Evolutionary conservation across 2,329 filamentous ascomycete genomes (phyloP), one percentile per base, ranked within the genome.

Genomic region (Talaromyces sp.): DNA sequence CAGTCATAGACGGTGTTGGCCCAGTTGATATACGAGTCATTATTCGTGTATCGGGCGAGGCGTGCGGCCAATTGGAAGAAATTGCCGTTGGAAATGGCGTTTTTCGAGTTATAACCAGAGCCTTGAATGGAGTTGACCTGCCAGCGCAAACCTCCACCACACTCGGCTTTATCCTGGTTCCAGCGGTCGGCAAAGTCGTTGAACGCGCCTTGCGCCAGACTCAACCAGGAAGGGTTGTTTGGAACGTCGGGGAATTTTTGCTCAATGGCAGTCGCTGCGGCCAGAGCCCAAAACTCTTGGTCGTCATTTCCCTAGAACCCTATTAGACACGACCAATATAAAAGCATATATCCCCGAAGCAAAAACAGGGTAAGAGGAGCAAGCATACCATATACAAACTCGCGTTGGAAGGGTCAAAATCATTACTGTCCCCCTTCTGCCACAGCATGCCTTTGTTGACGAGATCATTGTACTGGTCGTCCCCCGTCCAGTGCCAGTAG

Each of bases 401-500:
- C 29, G 55, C 59, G 50, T 79, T 78, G 4, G 81, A 79, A 11
- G 90, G 88, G 87, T 93, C 91, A 70, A 89, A 93, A 70, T 93
- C 87, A 56, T 84, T 78, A 67, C 87, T 80, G 2, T 84, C 82
- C 55, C 90, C 90, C 46, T 86, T 83, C 73, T 95, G 90, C 70
- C 84, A 85, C 35, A 91, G 79, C 62, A 96, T 78, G 5, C 83
- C 90, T 64, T 89, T 80, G 31, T 80, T 81, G 10, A 85, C 83
- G 49, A 89, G 76, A 17, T 86, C 77, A 70, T 91, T 91, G 77
- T 89, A 92, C 49, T 81, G 80, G 4, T 81, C 76, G 70, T 93
- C 89, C 13, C 85, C 86, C 0, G 89, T 92, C 70, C 90, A 89
- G 70, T 88, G 89, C 89, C 89, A 93, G 73, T 93, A 93, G 67